Evolutionary conservation across 1,284 basidiomycete species (phyloP).

Genomic region (Sporisorium scitamineum): DNA sequence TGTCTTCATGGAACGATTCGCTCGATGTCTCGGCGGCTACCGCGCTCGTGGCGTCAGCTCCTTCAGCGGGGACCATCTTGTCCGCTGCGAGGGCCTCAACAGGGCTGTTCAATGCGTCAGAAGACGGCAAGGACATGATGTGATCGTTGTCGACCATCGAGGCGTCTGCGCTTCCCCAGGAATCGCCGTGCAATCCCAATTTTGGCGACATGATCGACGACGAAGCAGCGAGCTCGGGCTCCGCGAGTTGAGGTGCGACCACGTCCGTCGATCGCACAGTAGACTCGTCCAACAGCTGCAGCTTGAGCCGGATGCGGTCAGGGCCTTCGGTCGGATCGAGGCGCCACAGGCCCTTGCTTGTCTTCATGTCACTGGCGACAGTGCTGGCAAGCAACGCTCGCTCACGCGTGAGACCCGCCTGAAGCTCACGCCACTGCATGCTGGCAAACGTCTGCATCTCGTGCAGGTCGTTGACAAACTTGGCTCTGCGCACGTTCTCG

Average conservation of each 20-base stretch:
- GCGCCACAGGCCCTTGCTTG: slow-evolving; percentile 41
- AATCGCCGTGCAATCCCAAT: slow-evolving; percentile 21
- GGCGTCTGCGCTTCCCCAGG: slow-evolving; percentile 35
- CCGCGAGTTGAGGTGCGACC: slow-evolving; percentile 30
- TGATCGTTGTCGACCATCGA: not conserved
- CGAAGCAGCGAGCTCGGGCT: slow-evolving; percentile 13
- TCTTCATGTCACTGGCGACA: not conserved
- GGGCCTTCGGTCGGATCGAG: slow-evolving; percentile 68
- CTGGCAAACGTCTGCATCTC: slow-evolving; percentile 52
- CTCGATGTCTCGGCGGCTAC: slow-evolving; percentile 16
- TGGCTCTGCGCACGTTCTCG: slow-evolving; percentile 42
- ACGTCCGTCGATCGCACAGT: slow-evolving; percentile 13
- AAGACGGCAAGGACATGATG: not conserved
- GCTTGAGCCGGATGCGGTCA: slow-evolving; percentile 59
- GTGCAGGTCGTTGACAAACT: slow-evolving; percentile 56
- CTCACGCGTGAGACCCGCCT: slow-evolving; percentile 42
- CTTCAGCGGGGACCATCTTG: not conserved
- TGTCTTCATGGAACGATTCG: slow-evolving; percentile 72
- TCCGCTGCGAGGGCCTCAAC: not conserved
- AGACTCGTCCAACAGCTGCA: slow-evolving; percentile 50
- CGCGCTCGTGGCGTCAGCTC: not conserved
- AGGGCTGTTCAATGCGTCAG: not conserved
- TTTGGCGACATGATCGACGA: slow-evolving; percentile 8
- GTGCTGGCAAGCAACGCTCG: slow-evolving; percentile 34
- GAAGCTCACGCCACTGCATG: slow-evolving; percentile 50